Base-by-base conservation (phyloP, 1,284 basidiomycete species). In the Gymnopus androsaceus region DNA sequence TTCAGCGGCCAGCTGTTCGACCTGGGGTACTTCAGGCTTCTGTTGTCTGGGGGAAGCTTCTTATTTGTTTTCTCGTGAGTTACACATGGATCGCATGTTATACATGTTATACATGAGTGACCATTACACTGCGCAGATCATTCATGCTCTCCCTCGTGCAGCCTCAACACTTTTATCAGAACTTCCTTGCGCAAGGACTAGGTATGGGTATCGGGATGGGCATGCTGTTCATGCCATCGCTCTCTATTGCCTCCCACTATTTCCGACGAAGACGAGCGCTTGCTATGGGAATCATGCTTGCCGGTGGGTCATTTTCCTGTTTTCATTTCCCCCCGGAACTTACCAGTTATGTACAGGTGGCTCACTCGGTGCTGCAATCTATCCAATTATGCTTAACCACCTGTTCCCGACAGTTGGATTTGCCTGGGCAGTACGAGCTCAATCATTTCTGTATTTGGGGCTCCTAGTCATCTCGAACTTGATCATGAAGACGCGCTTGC, bases 321-420 rank as follows among this genome's bases (percentile, higher is more conserved):
- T 44, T 41, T 44, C 25, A n/a, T 17, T 36, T 38, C 15, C n/a
- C n/a, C n/a, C n/a, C n/a, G n/a, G n/a, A n/a, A n/a, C 21, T 37
- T 14, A 41, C 33, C 21, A 30, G 28, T 47, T 27, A 12, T 38
- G 3, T 27, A 3, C 50, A 63, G 69, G 68, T 25, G 63, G 64
- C 7, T 63, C 66, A 3, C 45, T 69, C 17, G 69, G 69, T 4
- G 69, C 71, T 7, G 64, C 75, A 42, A 59, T 73, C 23, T 72
- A 72, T 47, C 72, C 74, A 5, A 69, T 76, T 55, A 69, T 75
- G 65, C 63, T 76, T 4, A 73, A 75, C 59, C 68, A 67, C 44
- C 64, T 72, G 9, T 69, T 72, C 55, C 25, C 38, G 25, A 61
- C 50, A 12, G 59, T 61, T 6, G 68, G 69, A 4, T 74, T 73